Evolutionary conservation across 352 stramenopile genomes (phyloP).

Genomic region (Globisporangium abappressorium): DNA sequence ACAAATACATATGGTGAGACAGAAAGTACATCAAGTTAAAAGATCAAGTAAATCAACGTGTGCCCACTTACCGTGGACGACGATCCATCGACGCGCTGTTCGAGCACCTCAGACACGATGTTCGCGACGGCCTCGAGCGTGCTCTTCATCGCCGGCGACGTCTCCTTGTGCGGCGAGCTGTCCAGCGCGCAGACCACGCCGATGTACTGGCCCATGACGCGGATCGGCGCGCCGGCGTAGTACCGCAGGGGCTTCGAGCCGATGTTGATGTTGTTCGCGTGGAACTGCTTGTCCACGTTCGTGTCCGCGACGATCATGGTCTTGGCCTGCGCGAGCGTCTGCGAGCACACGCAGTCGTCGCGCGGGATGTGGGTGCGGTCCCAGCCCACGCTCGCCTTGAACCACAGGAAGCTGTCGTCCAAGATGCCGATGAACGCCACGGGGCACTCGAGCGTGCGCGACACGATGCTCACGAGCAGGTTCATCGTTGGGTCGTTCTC

Average conservation of each 20-base stretch:
- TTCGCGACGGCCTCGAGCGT: constrained; percentile 75
- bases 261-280: constrained; percentile 48
- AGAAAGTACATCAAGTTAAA: background rate
- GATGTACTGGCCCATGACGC: constrained; percentile 56
- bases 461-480: constrained; percentile 66
- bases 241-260: constrained; percentile 46
- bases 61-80: constrained; percentile 12
- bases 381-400: constrained; percentile 71
- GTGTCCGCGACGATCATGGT: constrained; percentile 70
- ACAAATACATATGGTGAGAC: background rate
- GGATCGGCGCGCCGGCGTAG: constrained; percentile 60
- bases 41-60: background rate
- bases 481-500: constrained; percentile 74
- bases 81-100: constrained; percentile 50
- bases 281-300: constrained; percentile 63
- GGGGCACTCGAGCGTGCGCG: constrained; percentile 60
- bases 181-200: constrained; percentile 70
- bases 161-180: constrained; percentile 39
- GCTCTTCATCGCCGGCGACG: constrained; percentile 53
- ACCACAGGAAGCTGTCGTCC: constrained; percentile 46
- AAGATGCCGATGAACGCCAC: constrained; percentile 70
- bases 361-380: constrained; percentile 50
- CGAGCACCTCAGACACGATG: constrained; percentile 79
- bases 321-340: constrained; percentile 38
- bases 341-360: constrained; percentile 54